phyloP scores from a whole-genome alignment of 2,329 filamentous ascomycete species.

The Ceratocystis albifundus region DNA sequence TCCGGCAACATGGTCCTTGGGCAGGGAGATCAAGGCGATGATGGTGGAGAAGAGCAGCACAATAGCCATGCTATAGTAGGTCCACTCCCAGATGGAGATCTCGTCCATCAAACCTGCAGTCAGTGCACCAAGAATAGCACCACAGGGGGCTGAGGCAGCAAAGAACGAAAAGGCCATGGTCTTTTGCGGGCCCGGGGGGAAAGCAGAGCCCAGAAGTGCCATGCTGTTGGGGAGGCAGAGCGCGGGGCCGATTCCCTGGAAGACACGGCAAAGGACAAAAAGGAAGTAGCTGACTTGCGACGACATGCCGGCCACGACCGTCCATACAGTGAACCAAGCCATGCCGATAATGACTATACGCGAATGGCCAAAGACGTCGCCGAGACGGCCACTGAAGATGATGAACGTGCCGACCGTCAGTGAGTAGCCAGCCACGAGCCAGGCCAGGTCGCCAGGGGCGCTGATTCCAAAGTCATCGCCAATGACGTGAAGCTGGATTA shows the following conservation, averaged over 20 bases:
- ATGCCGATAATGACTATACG: conserved; percentile 43
- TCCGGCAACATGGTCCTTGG: conserved; percentile 23
- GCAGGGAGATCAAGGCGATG: conserved; percentile 31
- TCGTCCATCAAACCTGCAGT: conserved; percentile 34
- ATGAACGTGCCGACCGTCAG: conserved; percentile 48
- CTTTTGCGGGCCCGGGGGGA: conserved; percentile 46
- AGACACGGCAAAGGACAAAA: conserved; percentile 33
- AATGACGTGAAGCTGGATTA: conserved; percentile 37
- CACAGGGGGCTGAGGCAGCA: conserved; percentile 37
- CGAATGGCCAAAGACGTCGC: conserved; percentile 48
- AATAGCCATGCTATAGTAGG: conserved; percentile 34
- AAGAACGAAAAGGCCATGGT: conserved; percentile 48
- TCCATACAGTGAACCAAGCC: conserved; percentile 44
- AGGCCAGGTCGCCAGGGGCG: conserved; percentile 38
- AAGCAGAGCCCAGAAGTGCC: conserved; percentile 48
- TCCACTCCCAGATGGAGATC: conserved; percentile 39
- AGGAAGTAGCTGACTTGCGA: conserved; percentile 38
- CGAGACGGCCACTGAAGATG: conserved; percentile 44
- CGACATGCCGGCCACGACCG: conserved; percentile 36
- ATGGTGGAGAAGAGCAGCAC: conserved; percentile 29
- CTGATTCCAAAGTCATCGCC: conserved; percentile 33
- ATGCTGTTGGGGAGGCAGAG: conserved; percentile 53
- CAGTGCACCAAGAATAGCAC: conserved; percentile 35
- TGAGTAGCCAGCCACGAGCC: conserved; percentile 47
- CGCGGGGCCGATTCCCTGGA: conserved; percentile 52